These are phyloP conservation scores for Pestalotiopsis sp. DNA, from an alignment of 2,329 filamentous ascomycete genomes.

Conservation along the genomic window DNA sequence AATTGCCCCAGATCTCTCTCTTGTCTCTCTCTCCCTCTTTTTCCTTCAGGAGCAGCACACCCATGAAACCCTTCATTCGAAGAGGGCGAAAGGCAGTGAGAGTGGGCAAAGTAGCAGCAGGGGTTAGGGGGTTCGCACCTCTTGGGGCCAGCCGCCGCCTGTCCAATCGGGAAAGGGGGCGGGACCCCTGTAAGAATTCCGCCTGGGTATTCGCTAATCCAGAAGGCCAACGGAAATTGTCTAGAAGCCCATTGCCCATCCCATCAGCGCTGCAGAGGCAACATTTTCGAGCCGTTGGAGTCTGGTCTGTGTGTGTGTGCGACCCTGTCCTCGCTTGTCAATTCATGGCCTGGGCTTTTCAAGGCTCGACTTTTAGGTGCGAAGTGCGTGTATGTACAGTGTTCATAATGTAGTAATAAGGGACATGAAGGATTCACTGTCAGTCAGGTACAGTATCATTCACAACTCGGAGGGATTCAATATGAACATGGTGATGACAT, in stretches of 20 bases:
- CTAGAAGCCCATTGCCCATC: constrained; percentile 9
- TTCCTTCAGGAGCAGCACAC: constrained; percentile 13
- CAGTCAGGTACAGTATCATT: too few species aligned
- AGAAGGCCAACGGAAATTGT: constrained; percentile 9
- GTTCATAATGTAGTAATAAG: too few species aligned
- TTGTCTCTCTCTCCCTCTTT: not conserved
- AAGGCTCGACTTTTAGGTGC: not conserved
- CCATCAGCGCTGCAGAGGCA: not conserved
- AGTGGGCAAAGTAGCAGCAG: constrained; percentile 19
- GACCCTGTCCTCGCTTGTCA: not conserved
- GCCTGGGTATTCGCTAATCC: constrained; percentile 14
- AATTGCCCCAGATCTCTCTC: not conserved
- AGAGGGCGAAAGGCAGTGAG: constrained; percentile 19
- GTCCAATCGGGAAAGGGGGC: constrained; percentile 26
- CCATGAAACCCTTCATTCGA: constrained; percentile 7
- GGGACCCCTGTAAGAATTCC: constrained; percentile 10
- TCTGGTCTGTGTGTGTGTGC: not conserved
- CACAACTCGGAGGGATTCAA: too few species aligned
- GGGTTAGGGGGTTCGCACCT: constrained; percentile 9
- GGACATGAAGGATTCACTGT: too few species aligned
- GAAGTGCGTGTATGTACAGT: too few species aligned
- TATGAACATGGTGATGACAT: too few species aligned
- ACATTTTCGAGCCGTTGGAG: not conserved
- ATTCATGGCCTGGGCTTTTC: not conserved
- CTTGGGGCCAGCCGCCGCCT: constrained; percentile 1